Evolutionary conservation across 345 rosid genomes (phyloP).

Genomic region (Mangifera indica): DNA sequence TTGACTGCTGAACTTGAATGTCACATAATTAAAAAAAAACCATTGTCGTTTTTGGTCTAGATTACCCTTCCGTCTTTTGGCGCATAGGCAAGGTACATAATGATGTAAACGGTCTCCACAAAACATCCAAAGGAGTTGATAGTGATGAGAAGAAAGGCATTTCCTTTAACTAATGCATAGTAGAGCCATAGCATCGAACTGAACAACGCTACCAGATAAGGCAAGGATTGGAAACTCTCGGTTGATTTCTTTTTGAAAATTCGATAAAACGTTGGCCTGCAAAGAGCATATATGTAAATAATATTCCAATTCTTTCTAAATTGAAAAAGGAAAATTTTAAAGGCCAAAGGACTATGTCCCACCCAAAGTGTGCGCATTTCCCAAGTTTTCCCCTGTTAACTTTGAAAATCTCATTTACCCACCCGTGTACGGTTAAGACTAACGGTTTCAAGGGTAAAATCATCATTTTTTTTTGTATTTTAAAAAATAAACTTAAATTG

Average conservation of each 20-base stretch:
- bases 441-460: too few relatives aligned
- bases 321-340: not conserved
- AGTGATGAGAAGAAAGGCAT: conserved; percentile 72
- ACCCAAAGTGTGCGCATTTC: too few relatives aligned
- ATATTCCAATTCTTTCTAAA: not conserved
- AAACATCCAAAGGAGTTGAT: conserved; percentile 80
- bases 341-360: too few relatives aligned
- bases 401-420: too few relatives aligned
- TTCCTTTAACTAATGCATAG: conserved; percentile 62
- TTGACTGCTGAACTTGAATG: not conserved
- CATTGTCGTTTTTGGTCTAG: too few relatives aligned
- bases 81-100: conserved; percentile 61
- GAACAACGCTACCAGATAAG: conserved; percentile 81
- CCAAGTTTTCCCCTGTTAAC: too few relatives aligned
- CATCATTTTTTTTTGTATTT: too few relatives aligned
- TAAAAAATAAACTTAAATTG: too few relatives aligned
- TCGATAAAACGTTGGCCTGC: conserved; percentile 77
- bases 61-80: conserved; percentile 49
- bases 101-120: conserved; percentile 63
- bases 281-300: not conserved
- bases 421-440: too few relatives aligned
- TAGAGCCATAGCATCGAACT: conserved; percentile 93
- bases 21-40: too few relatives aligned
- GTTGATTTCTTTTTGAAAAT: conserved; percentile 72
- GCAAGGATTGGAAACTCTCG: conserved; percentile 73